A percentile compares a stretch with the other conserved stretches of the same genome.
Conservation (phyloP, 345 rosid genomes). For the Eucalyptus coolabah region DNA sequence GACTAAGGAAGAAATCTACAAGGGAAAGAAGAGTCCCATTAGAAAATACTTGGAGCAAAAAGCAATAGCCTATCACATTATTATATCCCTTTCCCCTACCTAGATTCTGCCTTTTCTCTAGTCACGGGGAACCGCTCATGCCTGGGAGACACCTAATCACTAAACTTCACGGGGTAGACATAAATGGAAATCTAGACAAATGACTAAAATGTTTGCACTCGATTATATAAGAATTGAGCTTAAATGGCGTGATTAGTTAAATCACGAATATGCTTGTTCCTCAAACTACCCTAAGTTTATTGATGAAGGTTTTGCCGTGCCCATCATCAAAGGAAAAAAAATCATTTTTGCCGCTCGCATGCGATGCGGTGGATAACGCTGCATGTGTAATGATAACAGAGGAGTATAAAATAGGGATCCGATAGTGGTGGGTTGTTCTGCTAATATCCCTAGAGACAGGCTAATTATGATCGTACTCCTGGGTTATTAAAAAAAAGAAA, state of each 20-base stretch:
- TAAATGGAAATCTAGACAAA: background rate
- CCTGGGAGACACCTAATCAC: background rate
- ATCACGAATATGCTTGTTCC: background rate
- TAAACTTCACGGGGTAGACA: background rate
- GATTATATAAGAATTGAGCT: background rate
- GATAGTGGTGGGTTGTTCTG: background rate
- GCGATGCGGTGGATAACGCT: background rate
- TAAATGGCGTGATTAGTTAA: background rate
- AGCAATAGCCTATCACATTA: background rate
- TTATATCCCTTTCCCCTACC: background rate
- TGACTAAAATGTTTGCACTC: background rate
- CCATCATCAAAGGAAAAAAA: background rate
- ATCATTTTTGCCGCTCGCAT: background rate
- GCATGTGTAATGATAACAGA: background rate
- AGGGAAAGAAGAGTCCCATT: background rate
- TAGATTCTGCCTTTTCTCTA: background rate
- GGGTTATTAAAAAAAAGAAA: background rate
- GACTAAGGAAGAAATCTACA: background rate
- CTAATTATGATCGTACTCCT: background rate
- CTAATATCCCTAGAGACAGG: background rate
- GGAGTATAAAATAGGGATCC: rapidly evolving
- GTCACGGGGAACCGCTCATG: background rate
- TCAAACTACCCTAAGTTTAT: background rate
- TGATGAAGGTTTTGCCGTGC: background rate
- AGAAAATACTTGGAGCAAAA: background rate